Conservation (phyloP, 345 rosid species). For the Boechera divaricarpa region DNA sequence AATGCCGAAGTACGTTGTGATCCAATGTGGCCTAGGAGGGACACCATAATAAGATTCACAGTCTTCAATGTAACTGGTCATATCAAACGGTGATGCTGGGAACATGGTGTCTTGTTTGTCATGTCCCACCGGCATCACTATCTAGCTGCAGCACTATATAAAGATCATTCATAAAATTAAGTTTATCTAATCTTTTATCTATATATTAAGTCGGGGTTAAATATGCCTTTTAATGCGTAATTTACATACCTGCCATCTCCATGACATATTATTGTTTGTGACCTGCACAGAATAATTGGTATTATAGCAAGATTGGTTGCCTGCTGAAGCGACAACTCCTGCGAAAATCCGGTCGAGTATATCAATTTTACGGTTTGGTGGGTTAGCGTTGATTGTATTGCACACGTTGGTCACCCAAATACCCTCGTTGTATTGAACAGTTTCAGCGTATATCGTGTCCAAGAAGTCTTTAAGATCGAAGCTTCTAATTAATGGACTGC, state of each 20-base stretch:
- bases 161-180: neutral
- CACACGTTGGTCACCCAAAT: slow-evolving; percentile 48
- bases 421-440: slow-evolving; percentile 56
- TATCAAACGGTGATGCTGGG: slow-evolving; percentile 54
- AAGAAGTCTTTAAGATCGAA: slow-evolving; percentile 39
- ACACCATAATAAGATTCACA: slow-evolving; percentile 62
- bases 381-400: slow-evolving; percentile 43
- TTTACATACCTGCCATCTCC: slow-evolving; percentile 54
- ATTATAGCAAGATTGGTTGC: slow-evolving; percentile 44
- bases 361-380: slow-evolving; percentile 32
- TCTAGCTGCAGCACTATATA: slow-evolving; percentile 64
- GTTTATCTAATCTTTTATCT: neutral
- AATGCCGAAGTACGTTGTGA: slow-evolving; percentile 62
- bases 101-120: slow-evolving; percentile 60
- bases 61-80: slow-evolving; percentile 41
- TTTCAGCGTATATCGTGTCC: slow-evolving; percentile 16
- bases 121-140: slow-evolving; percentile 65
- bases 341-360: slow-evolving; percentile 46
- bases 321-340: slow-evolving; percentile 35
- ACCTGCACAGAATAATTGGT: slow-evolving; percentile 18
- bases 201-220: neutral
- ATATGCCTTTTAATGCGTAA: neutral
- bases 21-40: slow-evolving; percentile 74
- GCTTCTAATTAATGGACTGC: slow-evolving; percentile 44
- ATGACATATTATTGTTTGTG: slow-evolving; percentile 31